Evolutionary conservation across 2,329 filamentous ascomycete genomes (phyloP), one percentile per base, ranked within the genome.

Genomic region (Penicillium sp.): DNA sequence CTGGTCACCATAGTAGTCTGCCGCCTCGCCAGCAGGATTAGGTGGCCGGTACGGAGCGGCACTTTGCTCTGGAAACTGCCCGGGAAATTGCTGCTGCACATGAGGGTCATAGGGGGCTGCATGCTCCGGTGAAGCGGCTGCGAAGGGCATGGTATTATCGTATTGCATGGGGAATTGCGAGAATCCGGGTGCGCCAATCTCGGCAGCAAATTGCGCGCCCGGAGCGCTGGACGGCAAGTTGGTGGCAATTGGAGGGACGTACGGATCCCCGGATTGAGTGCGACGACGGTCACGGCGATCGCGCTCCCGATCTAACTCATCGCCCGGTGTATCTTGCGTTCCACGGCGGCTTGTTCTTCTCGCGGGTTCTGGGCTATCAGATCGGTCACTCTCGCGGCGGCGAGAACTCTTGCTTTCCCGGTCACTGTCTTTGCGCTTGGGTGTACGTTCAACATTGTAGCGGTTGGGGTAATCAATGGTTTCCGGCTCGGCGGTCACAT

Each of bases 1-100:
- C 58, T 81, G 76, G 61, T 84, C 82, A 36, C 77, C 75, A 62
- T 84, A 85, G 63, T 82, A 85, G 29, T 83, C 80, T 13, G 82
- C 76, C 5, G 80, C 80, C 30, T 74, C 72, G 28, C 81, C 82
- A 45, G 75, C 75, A 16, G 74, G 71, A 34, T 73, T 63, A 48
- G 70, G 67, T 45, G 75, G 74, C 46, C 71, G 67, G 57, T 75
- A 78, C 36, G 78, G 73, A 41, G 69, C 63, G 9, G 77, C 57
- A 51, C 67, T 75, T 10, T 70, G 65, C 5, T 64, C 53, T 13
- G 79, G 77, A 49, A 80, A 73, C 61, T 82, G 80, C 41, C 79
- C 79, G 5, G 80, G 80, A 57, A 84, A 84, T 58, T 83, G 81
- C 57, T 78, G 74, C 30, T 74, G 67, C 28, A 80, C 70, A 59